phyloP scores from a whole-genome alignment of 108 stramenopile species.

The Nitzschia sp. region DNA sequence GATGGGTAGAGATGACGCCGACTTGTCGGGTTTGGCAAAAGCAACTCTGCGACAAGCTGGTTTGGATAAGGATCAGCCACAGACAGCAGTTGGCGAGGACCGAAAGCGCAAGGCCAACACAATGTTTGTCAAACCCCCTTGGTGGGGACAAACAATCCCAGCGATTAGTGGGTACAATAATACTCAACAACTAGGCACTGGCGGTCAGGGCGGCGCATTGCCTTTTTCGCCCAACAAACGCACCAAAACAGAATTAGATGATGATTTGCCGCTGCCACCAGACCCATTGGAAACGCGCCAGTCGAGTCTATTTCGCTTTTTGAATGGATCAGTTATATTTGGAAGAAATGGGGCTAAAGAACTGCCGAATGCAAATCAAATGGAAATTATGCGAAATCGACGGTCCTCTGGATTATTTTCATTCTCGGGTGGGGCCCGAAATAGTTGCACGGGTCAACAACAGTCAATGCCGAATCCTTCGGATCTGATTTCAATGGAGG shows the following conservation, averaged over 20 bases:
- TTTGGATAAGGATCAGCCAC: neutral
- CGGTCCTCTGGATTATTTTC: slow-evolving; percentile 19
- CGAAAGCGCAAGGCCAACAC: neutral
- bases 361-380: neutral
- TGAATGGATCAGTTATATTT: slow-evolving; percentile 18
- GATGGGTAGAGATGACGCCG: neutral
- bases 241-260: slow-evolving; percentile 6
- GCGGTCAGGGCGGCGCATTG: neutral
- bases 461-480: slow-evolving; percentile 7
- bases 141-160: neutral
- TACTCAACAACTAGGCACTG: neutral
- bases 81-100: neutral
- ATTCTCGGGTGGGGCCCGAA: slow-evolving; percentile 5
- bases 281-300: slow-evolving; percentile 25
- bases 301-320: slow-evolving; percentile 40
- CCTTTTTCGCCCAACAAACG: neutral
- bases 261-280: slow-evolving; percentile 7
- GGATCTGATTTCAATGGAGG: slow-evolving; percentile 15
- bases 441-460: neutral
- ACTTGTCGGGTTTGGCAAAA: slow-evolving; percentile 5
- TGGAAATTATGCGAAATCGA: slow-evolving; percentile 9
- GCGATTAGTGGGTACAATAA: neutral
- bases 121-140: neutral
- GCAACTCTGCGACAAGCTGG: slow-evolving; percentile 23
- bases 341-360: neutral